Base-by-base conservation (phyloP, 1,284 basidiomycete genomes). In the Dichomitus squalens region DNA sequence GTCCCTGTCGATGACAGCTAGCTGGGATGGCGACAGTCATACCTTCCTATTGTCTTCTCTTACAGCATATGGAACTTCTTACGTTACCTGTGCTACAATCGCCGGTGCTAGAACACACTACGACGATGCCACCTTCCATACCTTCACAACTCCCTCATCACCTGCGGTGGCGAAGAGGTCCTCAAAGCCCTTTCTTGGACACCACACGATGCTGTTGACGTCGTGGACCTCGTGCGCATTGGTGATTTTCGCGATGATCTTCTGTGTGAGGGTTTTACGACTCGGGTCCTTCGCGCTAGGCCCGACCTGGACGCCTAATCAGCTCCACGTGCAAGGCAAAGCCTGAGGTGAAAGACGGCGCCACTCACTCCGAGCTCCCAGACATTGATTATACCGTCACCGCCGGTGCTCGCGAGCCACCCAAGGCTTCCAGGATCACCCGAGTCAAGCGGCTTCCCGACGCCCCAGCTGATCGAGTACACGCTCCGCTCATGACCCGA, bases 121-220 rank as follows among this genome's bases (percentile, higher is more conserved):
- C 38, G 52, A 52, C 0, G 55, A 35, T 9, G 27, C 52, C 2
- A 72, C 62, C 53, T 58, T 69, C 93, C 92, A 95, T 35, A 95
- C 78, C 63, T 80, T 83, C 35, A 88, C 79, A 23, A 76, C 70
- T 4, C 90, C 89, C 68, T 95, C 93, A 63, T 96, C 93, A 1
- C 89, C 93, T 0, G 87, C 82, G 6, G 87, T 92, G 0, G 90
- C 90, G 4, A 95, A 75, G 3, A 93, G 57, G 63, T 87, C 77
- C 60, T 85, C 79, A 57, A 76, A 77, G 1, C 85, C 87, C 12
- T 72, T 64, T 27, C 85, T 75, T 2, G 87, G 82, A 72, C 90
- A 93, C 92, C 92, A 96, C 1, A 80, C 76, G 12, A 94, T 79
- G 35, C 83, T 79, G 70, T 96, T 95, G 39, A 93, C 80, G 67